Evolutionary conservation across 768 basidiomycete genomes (phyloP).

Genomic region (Gymnopilus dilepis): DNA sequence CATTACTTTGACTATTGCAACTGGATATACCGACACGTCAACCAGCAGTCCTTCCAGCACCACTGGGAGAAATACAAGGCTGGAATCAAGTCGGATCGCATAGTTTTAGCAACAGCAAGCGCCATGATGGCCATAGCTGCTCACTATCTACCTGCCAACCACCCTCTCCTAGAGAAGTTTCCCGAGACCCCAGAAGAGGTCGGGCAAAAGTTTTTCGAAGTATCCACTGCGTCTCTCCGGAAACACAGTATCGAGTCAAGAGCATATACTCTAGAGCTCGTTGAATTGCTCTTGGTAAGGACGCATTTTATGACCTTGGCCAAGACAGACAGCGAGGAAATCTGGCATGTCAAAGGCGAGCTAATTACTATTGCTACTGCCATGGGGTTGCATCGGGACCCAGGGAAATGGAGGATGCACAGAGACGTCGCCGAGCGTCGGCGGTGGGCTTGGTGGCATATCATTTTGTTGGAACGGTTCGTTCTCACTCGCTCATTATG

Average conservation of each 20-base stretch:
- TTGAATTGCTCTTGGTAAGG: slow-evolving; percentile 74
- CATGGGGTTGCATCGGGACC: slow-evolving; percentile 87
- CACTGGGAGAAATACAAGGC: slow-evolving; percentile 80
- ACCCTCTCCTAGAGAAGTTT: slow-evolving; percentile 61
- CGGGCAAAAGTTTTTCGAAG: slow-evolving; percentile 69
- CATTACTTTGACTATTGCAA: slow-evolving; percentile 89
- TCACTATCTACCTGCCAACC: slow-evolving; percentile 71
- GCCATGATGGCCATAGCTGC: slow-evolving; percentile 76
- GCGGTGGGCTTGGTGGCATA: slow-evolving; percentile 93
- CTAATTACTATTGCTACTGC: slow-evolving; percentile 77
- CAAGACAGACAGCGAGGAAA: slow-evolving; percentile 80
- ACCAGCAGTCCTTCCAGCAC: slow-evolving; percentile 60
- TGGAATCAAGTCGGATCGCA: slow-evolving; percentile 66
- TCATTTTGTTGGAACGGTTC: slow-evolving; percentile 77
- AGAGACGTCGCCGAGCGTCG: slow-evolving; percentile 75
- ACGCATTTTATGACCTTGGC: slow-evolving; percentile 74
- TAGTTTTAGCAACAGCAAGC: slow-evolving; percentile 74
- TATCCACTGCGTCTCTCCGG: slow-evolving; percentile 67
- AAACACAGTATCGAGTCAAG: slow-evolving; percentile 64
- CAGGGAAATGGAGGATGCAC: slow-evolving; percentile 77
- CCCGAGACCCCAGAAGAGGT: slow-evolving; percentile 62
- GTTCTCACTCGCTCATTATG: slow-evolving; percentile 37
- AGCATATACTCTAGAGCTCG: slow-evolving; percentile 70
- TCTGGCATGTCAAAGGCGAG: slow-evolving; percentile 79
- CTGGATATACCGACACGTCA: slow-evolving; percentile 85